Evolutionary conservation across 2,329 filamentous ascomycete genomes (phyloP).

Genomic region (Clonostachys rhizophaga): DNA sequence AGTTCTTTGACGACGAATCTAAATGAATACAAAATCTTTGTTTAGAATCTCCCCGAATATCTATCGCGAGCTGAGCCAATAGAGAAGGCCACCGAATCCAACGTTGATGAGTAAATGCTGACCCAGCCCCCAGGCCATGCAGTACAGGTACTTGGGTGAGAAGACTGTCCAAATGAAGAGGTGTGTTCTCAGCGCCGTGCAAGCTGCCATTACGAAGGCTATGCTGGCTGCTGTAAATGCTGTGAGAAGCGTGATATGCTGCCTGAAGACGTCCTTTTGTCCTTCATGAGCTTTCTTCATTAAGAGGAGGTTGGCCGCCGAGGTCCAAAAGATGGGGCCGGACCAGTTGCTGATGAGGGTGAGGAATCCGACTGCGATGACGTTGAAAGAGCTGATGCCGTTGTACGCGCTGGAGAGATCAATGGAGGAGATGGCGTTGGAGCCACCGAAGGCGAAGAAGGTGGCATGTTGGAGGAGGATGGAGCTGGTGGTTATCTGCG

Average conservation of each 20-base stretch:
- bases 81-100: conserved; percentile 53
- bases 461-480: conserved; percentile 75
- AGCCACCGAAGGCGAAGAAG: conserved; percentile 88
- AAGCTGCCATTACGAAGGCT: conserved; percentile 80
- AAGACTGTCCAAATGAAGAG: conserved; percentile 99
- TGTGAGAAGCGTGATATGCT: conserved; percentile 62
- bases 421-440: conserved; percentile 93
- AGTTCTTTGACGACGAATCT: no score
- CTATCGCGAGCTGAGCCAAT: conserved; percentile 39
- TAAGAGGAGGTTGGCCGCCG: conserved; percentile 57
- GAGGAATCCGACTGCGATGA: conserved; percentile 74
- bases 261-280: conserved; percentile 24
- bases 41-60: neutral
- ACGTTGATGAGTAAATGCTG: conserved; percentile 77
- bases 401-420: conserved; percentile 96
- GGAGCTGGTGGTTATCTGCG: conserved; percentile 63
- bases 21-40: neutral
- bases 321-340: conserved; percentile 82
- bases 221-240: conserved; percentile 63
- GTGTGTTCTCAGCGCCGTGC: conserved; percentile 78
- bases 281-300: conserved; percentile 27
- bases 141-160: conserved; percentile 92
- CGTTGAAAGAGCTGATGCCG: conserved; percentile 76
- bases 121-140: conserved; percentile 79
- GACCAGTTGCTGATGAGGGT: conserved; percentile 92